Evolutionary conservation across 1,139 yeast species (phyloP), one percentile per base, ranked within the genome.

Genomic region (Hemisphaericaspora xylofermentans): DNA sequence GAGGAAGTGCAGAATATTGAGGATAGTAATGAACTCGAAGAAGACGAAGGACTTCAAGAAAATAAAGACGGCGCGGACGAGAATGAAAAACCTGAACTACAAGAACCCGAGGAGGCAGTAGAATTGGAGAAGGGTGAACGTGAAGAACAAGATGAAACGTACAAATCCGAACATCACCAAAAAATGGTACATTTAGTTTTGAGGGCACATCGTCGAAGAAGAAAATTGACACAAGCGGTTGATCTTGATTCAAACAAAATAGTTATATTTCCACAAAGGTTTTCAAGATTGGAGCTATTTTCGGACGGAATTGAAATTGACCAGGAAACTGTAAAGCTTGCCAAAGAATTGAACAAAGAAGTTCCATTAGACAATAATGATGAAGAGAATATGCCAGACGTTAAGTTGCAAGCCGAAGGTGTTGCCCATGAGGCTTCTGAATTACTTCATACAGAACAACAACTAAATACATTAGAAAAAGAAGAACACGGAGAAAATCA

Each of bases 201-300:
- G 8, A 30, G 32, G 16, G 31, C 34, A 18, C 38, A 32, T 22
- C 42, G 30, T 17, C 31, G 38, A 13, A 39, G 32, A 30, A 39
- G 42, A 32, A 26, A 33, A 12, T 25, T 24, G 13, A 36, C 21
- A 33, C 36, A 21, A 18, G 40, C 18, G 28, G 22, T n/a, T 31
- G 32, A 35, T 27, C 26, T 30, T 33, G 41, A 31, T 29, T 18
- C 13, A 7, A 18, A 31, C 7, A 12, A 12, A 19, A 6, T 31
- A 6, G 25, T 18, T 2, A 31, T 10, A 4, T 14, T 18, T 19
- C 34, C 34, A 4, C 12, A 18, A n/a, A 16, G 34, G 10, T 31
- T 31, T 12, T 3, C 34, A n/a, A 18, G 10, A 6, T 12, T 17
- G 8, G 16, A 15, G 13, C 9, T 31, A 8, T 9, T n/a, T 9